Conservation (phyloP, 192 early-diverging fungal genomes). For the Coemansia sp. region DNA sequence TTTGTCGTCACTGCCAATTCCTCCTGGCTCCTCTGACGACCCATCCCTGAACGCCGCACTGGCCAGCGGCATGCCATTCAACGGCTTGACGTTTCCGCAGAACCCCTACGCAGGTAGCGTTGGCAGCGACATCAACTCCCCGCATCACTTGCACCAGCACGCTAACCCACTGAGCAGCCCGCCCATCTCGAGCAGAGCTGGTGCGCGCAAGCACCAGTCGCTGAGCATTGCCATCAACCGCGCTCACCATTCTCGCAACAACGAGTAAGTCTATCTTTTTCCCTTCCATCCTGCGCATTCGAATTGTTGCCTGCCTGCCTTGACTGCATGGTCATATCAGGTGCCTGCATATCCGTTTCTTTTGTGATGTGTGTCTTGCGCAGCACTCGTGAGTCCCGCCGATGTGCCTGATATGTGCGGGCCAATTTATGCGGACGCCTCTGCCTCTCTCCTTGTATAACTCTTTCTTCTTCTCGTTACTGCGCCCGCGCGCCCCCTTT, state of each 20-base stretch:
- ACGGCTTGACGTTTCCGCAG: constrained; percentile 4
- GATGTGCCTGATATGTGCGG: background rate
- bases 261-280: constrained; percentile 42
- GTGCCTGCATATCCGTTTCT: constrained; percentile 10
- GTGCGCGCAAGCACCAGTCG: constrained; percentile 43
- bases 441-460: constrained; percentile 2
- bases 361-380: background rate
- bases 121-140: constrained; percentile 20
- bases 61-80: constrained; percentile 17
- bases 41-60: constrained; percentile 21
- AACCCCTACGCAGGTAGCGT: constrained; percentile 7
- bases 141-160: constrained; percentile 1
- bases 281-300: background rate
- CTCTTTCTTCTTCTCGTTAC: background rate
- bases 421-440: constrained; percentile 11
- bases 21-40: constrained; percentile 28
- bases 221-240: constrained; percentile 46
- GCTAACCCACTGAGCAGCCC: constrained; percentile 29
- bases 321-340: constrained; percentile 1
- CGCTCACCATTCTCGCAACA: constrained; percentile 9
- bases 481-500: background rate
- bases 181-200: constrained; percentile 13
- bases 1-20: constrained; percentile 31
- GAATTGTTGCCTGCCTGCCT: constrained; percentile 7
- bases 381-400: background rate